Evolutionary conservation across 495 filamentous ascomycete genomes (phyloP), one percentile per base, ranked within the genome.

Genomic region (Stereocaulon alpinum): DNA sequence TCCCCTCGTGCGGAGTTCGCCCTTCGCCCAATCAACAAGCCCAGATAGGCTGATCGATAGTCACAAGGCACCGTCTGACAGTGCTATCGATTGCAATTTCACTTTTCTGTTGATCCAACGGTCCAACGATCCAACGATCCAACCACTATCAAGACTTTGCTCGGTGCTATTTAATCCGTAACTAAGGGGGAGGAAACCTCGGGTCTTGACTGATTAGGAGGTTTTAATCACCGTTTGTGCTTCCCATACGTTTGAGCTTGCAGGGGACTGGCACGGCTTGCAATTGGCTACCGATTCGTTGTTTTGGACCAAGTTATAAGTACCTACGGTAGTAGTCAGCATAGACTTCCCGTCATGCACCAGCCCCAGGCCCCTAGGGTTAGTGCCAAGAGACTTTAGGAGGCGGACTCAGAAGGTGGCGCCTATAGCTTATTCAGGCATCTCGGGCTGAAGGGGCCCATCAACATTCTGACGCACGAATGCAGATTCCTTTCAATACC

Each of bases 311-410:
- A 43, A 40, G 12, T 37, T 30, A 51, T 41, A 40, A 51, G 42
- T 37, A 41, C 18, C 37, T 44, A 60, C 1, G 24, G 3, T 3
- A 1, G 40, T 60, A 49, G 58, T 60, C 48, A 32, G 58, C 40
- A 54, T 60, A 32, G 55, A 41, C 10, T 52, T 42, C 41, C 47
- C 58, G 30, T 47, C 45, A 60, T 60, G 58, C 49, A 60, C 58
- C 58, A 60, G 58, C 58, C 58, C 50, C 56, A 58, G 30, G 56
- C 48, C 58, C 58, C 50, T 44, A 58, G 30, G 56, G 56, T 50
- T 43, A 17, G 48, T 52, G 49, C 18, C 18, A n/a, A 32, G 10
- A 30, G 3, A 18, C 12, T 32, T 17, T 34, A 52, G 30, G 29
- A 48, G 34, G 58, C 48, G 41, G 27, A 60, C 41, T 54, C 48